Evolutionary conservation across 2,329 filamentous ascomycete genomes (phyloP), one percentile per base, ranked within the genome.

Genomic region (Escovopsis sp.): DNA sequence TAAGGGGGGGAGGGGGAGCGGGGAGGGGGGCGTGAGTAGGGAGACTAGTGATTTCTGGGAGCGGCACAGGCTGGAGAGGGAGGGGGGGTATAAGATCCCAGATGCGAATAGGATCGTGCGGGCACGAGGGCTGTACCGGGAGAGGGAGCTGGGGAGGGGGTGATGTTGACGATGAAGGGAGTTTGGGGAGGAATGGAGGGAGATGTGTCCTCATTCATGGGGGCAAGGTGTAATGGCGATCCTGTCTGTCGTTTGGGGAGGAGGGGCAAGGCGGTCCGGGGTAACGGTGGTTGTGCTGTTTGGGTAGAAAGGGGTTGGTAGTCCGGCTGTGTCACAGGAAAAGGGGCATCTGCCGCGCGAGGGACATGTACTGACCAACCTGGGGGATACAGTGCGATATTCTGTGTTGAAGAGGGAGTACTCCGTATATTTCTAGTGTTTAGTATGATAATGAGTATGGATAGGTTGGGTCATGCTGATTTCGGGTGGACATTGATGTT

Each of bases 11-110:
- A n/a, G 43, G 33, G 40, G 42, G 27, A 26, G 41, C 26, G 36
- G 39, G 2, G 39, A 33, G 16, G 31, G 35, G 37, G 41, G 43
- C 39, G 17, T 48, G 29, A 46, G 27, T 17, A 51, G 48, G 39
- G 57, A 61, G 34, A 47, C 47, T 27, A 62, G 58, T 31, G 58
- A 62, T 32, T 62, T 62, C 31, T 62, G 58, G 58, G 56, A 57
- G 40, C 53, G 52, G 28, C 54, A 62, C 29, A 44, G 57, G 28
- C 31, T 54, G 32, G 57, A 61, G 44, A 50, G 58, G 42, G 58
- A 60, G 31, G 50, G 48, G 14, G 58, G 54, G 8, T 62, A 62
- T 39, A 42, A 45, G 8, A 58, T 62, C 11, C 58, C 58, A 2
- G 52, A 54, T 35, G 56, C 58, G 43, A 62, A 62, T 23, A 49